These are phyloP conservation scores for Hypoxylon sp. DNA, from an alignment of 2,329 filamentous ascomycete genomes.

Conservation along the genomic window DNA sequence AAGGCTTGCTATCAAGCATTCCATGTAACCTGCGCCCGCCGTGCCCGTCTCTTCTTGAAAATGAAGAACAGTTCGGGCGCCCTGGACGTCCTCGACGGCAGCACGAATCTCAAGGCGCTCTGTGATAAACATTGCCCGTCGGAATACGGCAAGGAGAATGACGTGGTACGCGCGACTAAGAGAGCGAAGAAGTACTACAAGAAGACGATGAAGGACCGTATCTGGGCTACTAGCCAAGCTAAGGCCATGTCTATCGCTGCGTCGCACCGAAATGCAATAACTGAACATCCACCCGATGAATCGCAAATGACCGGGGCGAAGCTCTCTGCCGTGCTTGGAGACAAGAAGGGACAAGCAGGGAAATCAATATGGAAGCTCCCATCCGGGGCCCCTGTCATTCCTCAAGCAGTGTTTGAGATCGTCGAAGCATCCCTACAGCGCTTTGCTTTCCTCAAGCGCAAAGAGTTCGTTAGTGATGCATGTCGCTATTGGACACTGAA, in stretches of 20 bases:
- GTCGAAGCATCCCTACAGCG: slow-evolving; percentile 86
- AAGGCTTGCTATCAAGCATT: slow-evolving; percentile 98
- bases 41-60: slow-evolving; percentile 87
- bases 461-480: slow-evolving; percentile 91
- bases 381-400: slow-evolving; percentile 94
- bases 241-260: slow-evolving; percentile 85
- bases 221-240: slow-evolving; percentile 92
- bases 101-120: slow-evolving; percentile 89
- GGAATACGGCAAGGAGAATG: slow-evolving; percentile 89
- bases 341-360: slow-evolving; percentile 75
- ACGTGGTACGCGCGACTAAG: slow-evolving; percentile 81
- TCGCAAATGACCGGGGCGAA: slow-evolving; percentile 86
- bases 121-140: slow-evolving; percentile 94
- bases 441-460: slow-evolving; percentile 84
- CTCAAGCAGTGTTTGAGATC: slow-evolving; percentile 85
- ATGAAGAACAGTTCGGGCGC: slow-evolving; percentile 94
- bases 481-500: slow-evolving; percentile 99
- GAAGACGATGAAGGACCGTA: slow-evolving; percentile 85
- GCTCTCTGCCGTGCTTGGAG: slow-evolving; percentile 77
- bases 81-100: slow-evolving; percentile 80
- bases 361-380: slow-evolving; percentile 91
- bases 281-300: slow-evolving; percentile 81
- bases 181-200: slow-evolving; percentile 92
- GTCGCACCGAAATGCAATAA: slow-evolving; percentile 70
- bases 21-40: slow-evolving; percentile 93